phyloP scores from a whole-genome alignment of 176 grass and related monocot species.

The Poa annua region DNA sequence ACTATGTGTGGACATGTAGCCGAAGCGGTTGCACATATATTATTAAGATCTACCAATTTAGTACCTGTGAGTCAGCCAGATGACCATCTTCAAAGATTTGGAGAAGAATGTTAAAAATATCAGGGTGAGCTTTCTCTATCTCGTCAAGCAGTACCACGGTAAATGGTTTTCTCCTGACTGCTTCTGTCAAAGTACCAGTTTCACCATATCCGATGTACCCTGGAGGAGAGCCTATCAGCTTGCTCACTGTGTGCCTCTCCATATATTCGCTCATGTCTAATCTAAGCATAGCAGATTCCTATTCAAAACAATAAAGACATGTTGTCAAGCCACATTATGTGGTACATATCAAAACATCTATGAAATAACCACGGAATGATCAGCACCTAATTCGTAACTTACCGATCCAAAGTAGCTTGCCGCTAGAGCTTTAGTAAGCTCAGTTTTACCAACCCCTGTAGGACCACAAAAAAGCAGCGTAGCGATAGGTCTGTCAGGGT shows the following conservation, averaged over 20 bases:
- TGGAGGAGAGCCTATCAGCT: slow-evolving; percentile 97
- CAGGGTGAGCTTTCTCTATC: slow-evolving; percentile 99
- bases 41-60: slow-evolving; percentile 19
- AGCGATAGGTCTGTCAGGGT: slow-evolving; percentile 92
- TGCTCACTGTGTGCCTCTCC: slow-evolving; percentile 96
- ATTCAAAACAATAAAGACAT: slow-evolving; percentile 48
- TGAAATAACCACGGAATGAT: slow-evolving; percentile 25
- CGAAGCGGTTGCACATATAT: neutral
- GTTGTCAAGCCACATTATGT: slow-evolving; percentile 30
- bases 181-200: slow-evolving; percentile 92
- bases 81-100: slow-evolving; percentile 99
- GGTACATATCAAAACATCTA: neutral
- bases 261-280: slow-evolving; percentile 99
- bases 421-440: slow-evolving; percentile 90
- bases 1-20: slow-evolving; percentile 19
- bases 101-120: slow-evolving; percentile 99
- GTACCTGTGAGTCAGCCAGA: slow-evolving; percentile 87
- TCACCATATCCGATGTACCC: slow-evolving; percentile 93
- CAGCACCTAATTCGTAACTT: slow-evolving; percentile 35
- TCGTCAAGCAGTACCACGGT: slow-evolving; percentile 92
- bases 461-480: slow-evolving; percentile 92
- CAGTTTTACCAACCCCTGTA: slow-evolving; percentile 97
- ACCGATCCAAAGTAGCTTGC: slow-evolving; percentile 93
- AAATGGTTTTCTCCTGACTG: slow-evolving; percentile 90
- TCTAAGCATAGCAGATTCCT: slow-evolving; percentile 92